Evolutionary conservation across 164 flowering plant species (phyloP), one percentile per base, ranked within the genome.

Genomic region (Amborella trichopoda): DNA sequence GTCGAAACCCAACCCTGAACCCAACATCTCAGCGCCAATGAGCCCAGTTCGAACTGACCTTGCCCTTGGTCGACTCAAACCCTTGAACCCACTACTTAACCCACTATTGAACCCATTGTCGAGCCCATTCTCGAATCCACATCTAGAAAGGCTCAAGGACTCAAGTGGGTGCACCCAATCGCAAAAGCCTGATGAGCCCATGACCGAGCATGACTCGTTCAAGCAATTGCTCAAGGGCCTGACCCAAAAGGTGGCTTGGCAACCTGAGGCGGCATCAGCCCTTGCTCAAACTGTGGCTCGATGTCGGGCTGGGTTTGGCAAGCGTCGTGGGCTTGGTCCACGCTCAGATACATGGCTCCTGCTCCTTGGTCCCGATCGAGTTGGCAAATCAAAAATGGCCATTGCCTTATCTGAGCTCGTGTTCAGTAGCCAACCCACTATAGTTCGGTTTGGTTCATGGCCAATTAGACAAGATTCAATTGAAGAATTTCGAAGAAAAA

Each of bases 371-470:
- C 90, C 96, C 0, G 99, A 91, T 48, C 66, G 77, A 50, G 73
- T 78, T 34, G 99, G 88, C 38, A 91, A 87, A 76, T 80, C 53
- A 65, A 91, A 76, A 69, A 84, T 87, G 88, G 95, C 82, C 13
- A 53, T 64, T 0, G 83, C 76, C n/a, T 76, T 91, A 16, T 69
- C 99, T 0, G 88, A 87, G 37, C 68, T 67, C 11, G 67, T 82
- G 4, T 65, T 70, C 20, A 68, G 84, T 22, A 26, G 71, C 5
- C 50, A 14, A 55, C 90, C 94, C 3, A 51, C 70, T 10, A 63
- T 56, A 13, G 68, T 91, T 30, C 56, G 61, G 36, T 77, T 91
- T 14, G 94, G 98, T 11, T 64, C 78, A 16, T 45, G 76, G 28
- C 60, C 67, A 0, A 30, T 8, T 14, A 14, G 41, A 19, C 41